phyloP scores from a whole-genome alignment of 352 stramenopile species.

The Pythium volutum region DNA sequence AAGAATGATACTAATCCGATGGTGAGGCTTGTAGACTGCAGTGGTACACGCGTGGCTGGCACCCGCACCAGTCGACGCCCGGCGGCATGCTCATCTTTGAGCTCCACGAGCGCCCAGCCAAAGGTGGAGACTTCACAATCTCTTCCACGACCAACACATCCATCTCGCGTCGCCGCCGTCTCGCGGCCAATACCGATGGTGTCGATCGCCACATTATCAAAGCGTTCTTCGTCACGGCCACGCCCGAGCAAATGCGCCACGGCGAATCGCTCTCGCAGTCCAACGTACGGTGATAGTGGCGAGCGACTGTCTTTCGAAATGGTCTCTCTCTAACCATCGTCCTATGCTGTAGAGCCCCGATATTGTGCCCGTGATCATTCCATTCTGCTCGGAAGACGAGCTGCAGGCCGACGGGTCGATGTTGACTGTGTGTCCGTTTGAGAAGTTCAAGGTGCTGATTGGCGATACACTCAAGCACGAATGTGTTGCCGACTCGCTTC shows the following conservation, averaged over 20 bases:
- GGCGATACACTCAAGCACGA: slow-evolving; percentile 60
- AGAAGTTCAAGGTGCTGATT: slow-evolving; percentile 66
- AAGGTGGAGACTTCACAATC: neutral
- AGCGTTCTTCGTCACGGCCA: slow-evolving; percentile 65
- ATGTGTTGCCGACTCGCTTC: slow-evolving; percentile 67
- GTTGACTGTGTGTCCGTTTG: slow-evolving; percentile 58
- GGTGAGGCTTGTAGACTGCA: slow-evolving; percentile 64
- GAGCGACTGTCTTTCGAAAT: no score
- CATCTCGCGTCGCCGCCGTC: slow-evolving; percentile 10
- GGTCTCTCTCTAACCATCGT: neutral
- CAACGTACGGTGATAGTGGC: slow-evolving; percentile 38
- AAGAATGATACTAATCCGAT: no score
- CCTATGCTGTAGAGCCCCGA: slow-evolving; percentile 41
- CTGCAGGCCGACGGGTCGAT: slow-evolving; percentile 34
- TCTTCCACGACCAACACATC: neutral
- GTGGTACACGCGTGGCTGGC: slow-evolving; percentile 71
- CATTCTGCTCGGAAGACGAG: slow-evolving; percentile 65
- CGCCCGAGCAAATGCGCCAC: slow-evolving; percentile 67
- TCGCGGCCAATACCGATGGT: neutral
- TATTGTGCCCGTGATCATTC: slow-evolving; percentile 61
- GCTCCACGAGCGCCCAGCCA: slow-evolving; percentile 36
- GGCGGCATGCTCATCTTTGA: slow-evolving; percentile 81
- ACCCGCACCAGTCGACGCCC: slow-evolving; percentile 63
- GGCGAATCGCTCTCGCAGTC: slow-evolving; percentile 44
- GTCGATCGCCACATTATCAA: slow-evolving; percentile 61